These are phyloP conservation scores for Nepenthes gracilis DNA, from an alignment of 148 eudicot species.

Conservation along the genomic window DNA sequence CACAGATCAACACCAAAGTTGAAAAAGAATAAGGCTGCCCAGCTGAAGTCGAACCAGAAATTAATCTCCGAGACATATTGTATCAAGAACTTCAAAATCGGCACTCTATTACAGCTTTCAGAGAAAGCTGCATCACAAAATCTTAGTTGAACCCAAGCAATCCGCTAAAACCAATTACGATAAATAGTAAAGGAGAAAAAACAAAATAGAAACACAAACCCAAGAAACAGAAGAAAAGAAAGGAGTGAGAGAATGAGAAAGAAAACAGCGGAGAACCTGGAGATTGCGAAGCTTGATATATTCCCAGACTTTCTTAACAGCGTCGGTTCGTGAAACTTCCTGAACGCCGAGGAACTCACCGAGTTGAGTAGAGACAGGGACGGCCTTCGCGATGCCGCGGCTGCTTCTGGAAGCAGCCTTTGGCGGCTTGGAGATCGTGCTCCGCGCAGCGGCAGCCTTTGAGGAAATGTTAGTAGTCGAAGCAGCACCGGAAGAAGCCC, in stretches of 20 bases:
- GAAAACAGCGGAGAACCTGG: constrained; percentile 24
- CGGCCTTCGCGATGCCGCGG: constrained; percentile 22
- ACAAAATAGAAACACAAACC: no score
- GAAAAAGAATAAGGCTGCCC: no score
- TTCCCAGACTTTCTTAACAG: constrained; percentile 46
- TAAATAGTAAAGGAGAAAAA: no score
- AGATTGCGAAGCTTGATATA: constrained; percentile 37
- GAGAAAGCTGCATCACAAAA: no score
- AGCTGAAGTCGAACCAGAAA: no score
- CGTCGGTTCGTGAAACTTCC: constrained; percentile 35
- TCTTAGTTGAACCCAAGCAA: no score
- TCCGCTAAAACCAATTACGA: no score
- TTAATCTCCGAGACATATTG: no score
- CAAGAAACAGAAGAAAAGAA: neutral
- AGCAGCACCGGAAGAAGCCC: constrained; percentile 7
- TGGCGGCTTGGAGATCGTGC: neutral
- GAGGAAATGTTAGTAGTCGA: constrained; percentile 5
- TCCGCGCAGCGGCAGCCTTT: constrained; percentile 4
- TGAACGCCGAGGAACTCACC: constrained; percentile 28
- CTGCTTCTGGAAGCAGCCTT: neutral
- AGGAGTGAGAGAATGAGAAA: neutral
- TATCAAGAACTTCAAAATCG: no score
- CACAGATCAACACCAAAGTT: no score
- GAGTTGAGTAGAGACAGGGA: constrained; percentile 37
- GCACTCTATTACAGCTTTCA: no score